A percentile compares a stretch with the other conserved stretches of the same genome.
Conservation (phyloP, 148 eudicot species). For the Nyssa sinensis region DNA sequence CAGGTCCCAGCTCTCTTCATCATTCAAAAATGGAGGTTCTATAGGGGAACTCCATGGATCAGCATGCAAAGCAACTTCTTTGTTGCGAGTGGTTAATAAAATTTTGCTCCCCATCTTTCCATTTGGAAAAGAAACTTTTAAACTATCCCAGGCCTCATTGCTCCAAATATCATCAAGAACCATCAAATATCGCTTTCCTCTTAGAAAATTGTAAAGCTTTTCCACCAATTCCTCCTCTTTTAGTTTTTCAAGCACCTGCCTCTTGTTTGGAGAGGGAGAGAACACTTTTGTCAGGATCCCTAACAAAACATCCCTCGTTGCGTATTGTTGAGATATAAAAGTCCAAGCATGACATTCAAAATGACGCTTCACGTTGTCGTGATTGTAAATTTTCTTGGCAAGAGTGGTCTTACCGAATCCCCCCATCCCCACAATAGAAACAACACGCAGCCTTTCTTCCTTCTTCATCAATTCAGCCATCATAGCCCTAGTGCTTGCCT, state of each 20-base stretch:
- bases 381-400: conserved; percentile 21
- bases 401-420: conserved; percentile 35
- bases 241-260: too few relatives aligned
- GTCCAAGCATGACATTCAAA: conserved; percentile 27
- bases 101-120: too few relatives aligned
- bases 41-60: too few relatives aligned
- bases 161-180: conserved; percentile 35
- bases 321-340: conserved; percentile 8
- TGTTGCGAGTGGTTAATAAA: too few relatives aligned
- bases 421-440: conserved; percentile 33
- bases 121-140: too few relatives aligned
- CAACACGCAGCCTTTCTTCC: background rate
- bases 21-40: conserved; percentile 12
- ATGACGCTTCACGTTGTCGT: conserved; percentile 6
- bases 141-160: background rate
- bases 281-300: background rate
- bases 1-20: conserved; percentile 13
- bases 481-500: conserved; percentile 6
- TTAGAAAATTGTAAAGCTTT: background rate
- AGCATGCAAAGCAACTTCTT: too few relatives aligned
- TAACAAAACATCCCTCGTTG: background rate
- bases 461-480: background rate
- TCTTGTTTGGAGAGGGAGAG: too few relatives aligned
- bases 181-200: conserved; percentile 15
- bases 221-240: too few relatives aligned